These are phyloP conservation scores for Evansstolkia leycettana DNA, from an alignment of 495 filamentous ascomycete genomes.

Conservation along the genomic window DNA sequence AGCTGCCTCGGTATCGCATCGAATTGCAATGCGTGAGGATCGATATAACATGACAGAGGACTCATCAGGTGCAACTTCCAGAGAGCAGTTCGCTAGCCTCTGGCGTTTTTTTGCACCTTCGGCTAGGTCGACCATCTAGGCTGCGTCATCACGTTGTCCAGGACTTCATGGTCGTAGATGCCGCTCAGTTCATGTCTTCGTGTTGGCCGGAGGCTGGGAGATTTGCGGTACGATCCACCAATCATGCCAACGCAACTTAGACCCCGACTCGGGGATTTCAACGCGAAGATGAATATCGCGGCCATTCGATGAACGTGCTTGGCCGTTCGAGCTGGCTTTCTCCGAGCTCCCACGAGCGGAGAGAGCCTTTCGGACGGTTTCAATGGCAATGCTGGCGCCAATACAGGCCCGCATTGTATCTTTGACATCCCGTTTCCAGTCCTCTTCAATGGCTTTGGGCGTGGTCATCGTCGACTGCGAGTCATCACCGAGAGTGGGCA, in stretches of 20 bases:
- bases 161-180: no score
- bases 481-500: no score
- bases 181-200: neutral
- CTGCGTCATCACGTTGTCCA: no score
- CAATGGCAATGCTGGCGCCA: conserved; percentile 49
- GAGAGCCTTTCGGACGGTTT: conserved; percentile 39
- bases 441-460: conserved; percentile 36
- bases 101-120: no score
- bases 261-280: conserved; percentile 39
- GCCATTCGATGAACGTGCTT: neutral
- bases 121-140: no score
- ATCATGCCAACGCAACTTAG: conserved; percentile 48
- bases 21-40: no score
- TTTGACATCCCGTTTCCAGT: conserved; percentile 47
- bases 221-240: conserved; percentile 73
- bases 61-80: no score
- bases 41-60: no score
- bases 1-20: no score
- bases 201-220: conserved; percentile 8
- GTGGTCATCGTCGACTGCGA: conserved; percentile 22
- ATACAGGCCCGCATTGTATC: conserved; percentile 53
- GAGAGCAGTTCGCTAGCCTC: no score
- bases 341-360: conserved; percentile 8
- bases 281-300: conserved; percentile 27
- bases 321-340: conserved; percentile 7